Conservation (phyloP, 192 early-diverging fungal species). For the Funneliformis mosseae region DNA sequence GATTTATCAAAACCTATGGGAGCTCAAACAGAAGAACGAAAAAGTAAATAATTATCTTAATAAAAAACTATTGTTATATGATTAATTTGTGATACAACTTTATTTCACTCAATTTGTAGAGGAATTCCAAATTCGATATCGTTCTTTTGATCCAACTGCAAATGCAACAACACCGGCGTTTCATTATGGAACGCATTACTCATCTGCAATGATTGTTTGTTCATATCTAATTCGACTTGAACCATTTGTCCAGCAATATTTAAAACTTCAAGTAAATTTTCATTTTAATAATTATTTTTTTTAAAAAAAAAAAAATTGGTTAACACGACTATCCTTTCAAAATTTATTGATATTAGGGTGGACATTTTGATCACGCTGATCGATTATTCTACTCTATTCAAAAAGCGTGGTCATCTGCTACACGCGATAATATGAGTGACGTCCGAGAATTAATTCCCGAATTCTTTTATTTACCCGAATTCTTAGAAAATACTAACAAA, state of each 20-base stretch:
- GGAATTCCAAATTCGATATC: slow-evolving; percentile 67
- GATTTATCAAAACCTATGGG: slow-evolving; percentile 94
- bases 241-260: slow-evolving; percentile 84
- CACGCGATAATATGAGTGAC: slow-evolving; percentile 72
- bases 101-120: slow-evolving; percentile 33
- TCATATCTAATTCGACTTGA: slow-evolving; percentile 89
- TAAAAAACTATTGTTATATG: neutral
- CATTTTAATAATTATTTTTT: slow-evolving; percentile 31
- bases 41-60: slow-evolving; percentile 33
- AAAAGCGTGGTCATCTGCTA: slow-evolving; percentile 76
- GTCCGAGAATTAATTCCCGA: slow-evolving; percentile 96
- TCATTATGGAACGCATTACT: slow-evolving; percentile 98
- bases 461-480: slow-evolving; percentile 95
- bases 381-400: slow-evolving; percentile 76
- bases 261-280: slow-evolving; percentile 62
- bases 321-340: neutral
- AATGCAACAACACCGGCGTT: slow-evolving; percentile 62
- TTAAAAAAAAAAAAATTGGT: neutral
- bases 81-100: slow-evolving; percentile 6
- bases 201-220: slow-evolving; percentile 87
- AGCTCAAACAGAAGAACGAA: slow-evolving; percentile 69
- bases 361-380: slow-evolving; percentile 84
- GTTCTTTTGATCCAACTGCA: slow-evolving; percentile 61
- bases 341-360: slow-evolving; percentile 50
- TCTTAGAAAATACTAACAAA: slow-evolving; percentile 74